Base-by-base conservation (phyloP, 2,329 filamentous ascomycete genomes). In the Pyrenophora graminea region DNA sequence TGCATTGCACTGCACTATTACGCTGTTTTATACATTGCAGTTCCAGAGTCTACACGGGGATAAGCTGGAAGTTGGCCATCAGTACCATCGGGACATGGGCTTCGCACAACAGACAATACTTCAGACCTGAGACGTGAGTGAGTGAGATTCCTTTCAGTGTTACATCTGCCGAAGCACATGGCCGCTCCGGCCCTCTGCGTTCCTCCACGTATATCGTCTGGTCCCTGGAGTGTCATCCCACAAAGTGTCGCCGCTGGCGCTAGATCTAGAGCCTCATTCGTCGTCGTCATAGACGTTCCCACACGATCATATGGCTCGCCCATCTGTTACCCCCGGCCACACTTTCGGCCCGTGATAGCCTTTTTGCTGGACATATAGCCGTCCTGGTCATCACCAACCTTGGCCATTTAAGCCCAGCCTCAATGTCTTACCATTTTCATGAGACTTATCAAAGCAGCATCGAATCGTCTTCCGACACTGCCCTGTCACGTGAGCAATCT, bases 211-310 rank as follows among this genome's bases (percentile, higher is more conserved):
- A 31, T 19, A 30, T 44, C 31, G 15, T 33, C 38, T 50, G 25
- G 40, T 27, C 40, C 40, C 10, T 30, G 4, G 27, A 30, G 9
- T 30, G 27, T 30, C 9, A 13, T 30, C 9, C 27, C 41, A 48
- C 40, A 36, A 17, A 17, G 48, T 19, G 47, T 60, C 54, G 58
- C 59, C 58, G 60, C 55, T 58, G 52, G 45, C 50, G 48, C 45
- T 51, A 63, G 55, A 63, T 64, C 45, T 49, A 36, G 45, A 45
- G 25, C 41, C 41, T 32, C 21, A 49, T 49, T 63, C 51, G 61
- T 64, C 46, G 51, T 56, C 63, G 63, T 66, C 63, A 66, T 66
- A 64, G 63, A 66, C 56, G 39, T 58, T 51, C 37, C 34, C 45
- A 53, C 31, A 43, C 27, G 51, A 66, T 64, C 61, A 59, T 51